These are phyloP conservation scores for Barnettozyma botsteinii DNA, from an alignment of 805 yeast genomes.

Conservation along the genomic window DNA sequence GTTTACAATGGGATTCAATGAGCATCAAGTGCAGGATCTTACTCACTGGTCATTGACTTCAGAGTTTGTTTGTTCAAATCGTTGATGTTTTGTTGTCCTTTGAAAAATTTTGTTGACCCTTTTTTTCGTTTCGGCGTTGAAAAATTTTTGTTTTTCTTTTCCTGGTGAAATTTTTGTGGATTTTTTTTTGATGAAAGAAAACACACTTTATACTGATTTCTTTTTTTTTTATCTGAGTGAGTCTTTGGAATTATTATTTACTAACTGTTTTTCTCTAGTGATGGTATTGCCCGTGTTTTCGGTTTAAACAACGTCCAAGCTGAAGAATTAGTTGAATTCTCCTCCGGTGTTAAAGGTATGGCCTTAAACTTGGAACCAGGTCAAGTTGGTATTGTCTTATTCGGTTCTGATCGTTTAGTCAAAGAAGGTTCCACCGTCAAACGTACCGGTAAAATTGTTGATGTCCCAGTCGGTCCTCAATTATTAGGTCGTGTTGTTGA, in stretches of 20 bases:
- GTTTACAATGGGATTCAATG: no score
- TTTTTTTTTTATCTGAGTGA: no score
- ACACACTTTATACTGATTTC: no score
- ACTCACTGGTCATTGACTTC: neutral
- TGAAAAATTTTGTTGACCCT: no score
- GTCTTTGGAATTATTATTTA: no score
- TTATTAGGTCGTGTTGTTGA: constrained; percentile 99
- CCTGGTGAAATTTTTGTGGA: neutral
- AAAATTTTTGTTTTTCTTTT: constrained; percentile 3
- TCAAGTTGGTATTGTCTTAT: constrained; percentile 99
- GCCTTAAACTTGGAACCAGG: constrained; percentile 99
- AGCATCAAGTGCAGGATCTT: no score
- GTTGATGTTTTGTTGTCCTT: neutral
- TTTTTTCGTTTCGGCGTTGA: neutral
- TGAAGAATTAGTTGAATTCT: constrained; percentile 98
- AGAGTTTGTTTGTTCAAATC: neutral
- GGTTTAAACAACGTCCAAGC: constrained; percentile 99
- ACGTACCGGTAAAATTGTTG: constrained; percentile 99
- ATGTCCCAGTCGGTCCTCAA: constrained; percentile 98
- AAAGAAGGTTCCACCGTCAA: constrained; percentile 99
- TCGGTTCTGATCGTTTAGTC: constrained; percentile 98
- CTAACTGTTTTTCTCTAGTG: constrained; percentile 55
- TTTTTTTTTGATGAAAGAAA: neutral
- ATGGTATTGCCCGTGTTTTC: constrained; percentile 99
- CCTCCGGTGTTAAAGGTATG: constrained; percentile 99